These are phyloP conservation scores for Rhizopus microsporus DNA, from an alignment of 371 early-diverging fungal genomes.

Conservation along the genomic window DNA sequence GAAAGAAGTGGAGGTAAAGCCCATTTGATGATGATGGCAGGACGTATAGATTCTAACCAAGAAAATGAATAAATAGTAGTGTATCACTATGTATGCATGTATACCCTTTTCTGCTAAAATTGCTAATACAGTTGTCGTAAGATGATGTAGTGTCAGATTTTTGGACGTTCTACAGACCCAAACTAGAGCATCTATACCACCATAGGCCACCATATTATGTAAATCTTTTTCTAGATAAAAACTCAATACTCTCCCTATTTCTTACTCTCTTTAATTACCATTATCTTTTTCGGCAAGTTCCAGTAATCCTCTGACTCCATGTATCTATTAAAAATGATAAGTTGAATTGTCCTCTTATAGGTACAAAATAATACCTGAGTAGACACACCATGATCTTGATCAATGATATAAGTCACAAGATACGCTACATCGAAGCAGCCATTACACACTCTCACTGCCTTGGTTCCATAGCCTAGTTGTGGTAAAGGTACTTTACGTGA, in stretches of 20 bases:
- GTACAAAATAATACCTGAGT: conserved; percentile 48
- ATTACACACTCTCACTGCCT: conserved; percentile 63
- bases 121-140: conserved; percentile 56
- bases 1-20: conserved; percentile 46
- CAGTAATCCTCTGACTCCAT: conserved; percentile 64
- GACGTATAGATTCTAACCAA: conserved; percentile 44
- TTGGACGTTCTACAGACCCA: conserved; percentile 55
- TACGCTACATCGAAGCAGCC: conserved; percentile 67
- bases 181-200: conserved; percentile 63
- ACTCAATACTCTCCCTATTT: neutral
- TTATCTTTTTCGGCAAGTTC: conserved; percentile 60
- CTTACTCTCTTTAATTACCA: conserved; percentile 28
- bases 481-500: conserved; percentile 59
- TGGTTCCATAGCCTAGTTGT: conserved; percentile 61
- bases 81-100: neutral
- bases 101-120: conserved; percentile 49
- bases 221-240: conserved; percentile 49
- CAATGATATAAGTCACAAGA: conserved; percentile 61
- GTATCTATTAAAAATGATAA: conserved; percentile 42
- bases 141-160: conserved; percentile 50
- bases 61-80: neutral
- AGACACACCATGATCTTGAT: conserved; percentile 61
- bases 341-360: neutral
- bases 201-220: conserved; percentile 55
- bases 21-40: conserved; percentile 55